A percentile compares a stretch with the other conserved stretches of the same genome.
Conservation (phyloP, 140 eudicot genomes). For the Erigeron philadelphicus region DNA sequence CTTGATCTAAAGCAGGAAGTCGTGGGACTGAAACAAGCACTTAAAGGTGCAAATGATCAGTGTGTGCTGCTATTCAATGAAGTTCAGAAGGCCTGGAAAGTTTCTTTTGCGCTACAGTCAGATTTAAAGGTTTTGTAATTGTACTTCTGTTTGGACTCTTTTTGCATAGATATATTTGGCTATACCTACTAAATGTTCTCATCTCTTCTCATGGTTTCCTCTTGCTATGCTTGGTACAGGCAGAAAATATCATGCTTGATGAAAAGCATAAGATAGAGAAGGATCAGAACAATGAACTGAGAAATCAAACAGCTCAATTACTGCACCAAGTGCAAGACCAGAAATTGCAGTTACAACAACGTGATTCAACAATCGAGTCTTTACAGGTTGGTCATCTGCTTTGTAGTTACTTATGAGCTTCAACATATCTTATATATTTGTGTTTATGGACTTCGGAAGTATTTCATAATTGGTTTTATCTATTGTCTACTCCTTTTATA, state of each 20-base stretch:
- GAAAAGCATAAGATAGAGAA: slow-evolving; percentile 76
- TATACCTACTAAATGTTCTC: neutral
- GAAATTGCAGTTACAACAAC: slow-evolving; percentile 61
- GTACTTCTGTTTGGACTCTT: slow-evolving; percentile 7
- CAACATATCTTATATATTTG: neutral
- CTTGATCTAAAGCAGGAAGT: slow-evolving; percentile 68
- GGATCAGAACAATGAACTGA: slow-evolving; percentile 70
- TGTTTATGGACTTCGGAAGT: neutral
- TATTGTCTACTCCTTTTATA: neutral
- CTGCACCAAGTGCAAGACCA: slow-evolving; percentile 72
- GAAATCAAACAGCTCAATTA: slow-evolving; percentile 65
- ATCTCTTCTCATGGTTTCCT: neutral
- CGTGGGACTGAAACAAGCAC: slow-evolving; percentile 56
- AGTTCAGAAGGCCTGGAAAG: slow-evolving; percentile 99
- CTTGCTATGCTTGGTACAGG: slow-evolving; percentile 39
- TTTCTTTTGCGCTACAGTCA: slow-evolving; percentile 84
- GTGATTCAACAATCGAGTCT: slow-evolving; percentile 66
- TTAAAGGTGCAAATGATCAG: slow-evolving; percentile 82
- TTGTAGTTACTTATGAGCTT: neutral
- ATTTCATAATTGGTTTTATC: slow-evolving; percentile 12
- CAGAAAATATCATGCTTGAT: slow-evolving; percentile 71
- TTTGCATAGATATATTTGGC: neutral
- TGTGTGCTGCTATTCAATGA: slow-evolving; percentile 80
- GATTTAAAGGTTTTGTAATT: slow-evolving; percentile 67
- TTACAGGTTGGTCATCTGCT: slow-evolving; percentile 60